Evolutionary conservation across 1,284 basidiomycete species (phyloP), one percentile per base, ranked within the genome.

Genomic region (Ceratobasidium sp.): DNA sequence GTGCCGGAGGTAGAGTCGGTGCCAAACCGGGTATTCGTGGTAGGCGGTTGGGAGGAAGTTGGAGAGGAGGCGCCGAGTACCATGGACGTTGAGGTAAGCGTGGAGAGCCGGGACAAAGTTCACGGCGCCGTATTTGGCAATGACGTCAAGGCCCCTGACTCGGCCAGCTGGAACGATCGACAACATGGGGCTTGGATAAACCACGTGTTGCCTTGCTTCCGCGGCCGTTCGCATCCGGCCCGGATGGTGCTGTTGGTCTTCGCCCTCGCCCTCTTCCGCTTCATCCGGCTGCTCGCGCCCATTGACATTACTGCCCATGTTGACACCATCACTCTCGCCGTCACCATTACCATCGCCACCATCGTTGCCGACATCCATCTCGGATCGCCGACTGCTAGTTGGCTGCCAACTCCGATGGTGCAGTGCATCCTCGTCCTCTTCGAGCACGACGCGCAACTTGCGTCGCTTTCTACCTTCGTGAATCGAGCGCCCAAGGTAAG

Each of bases 31-130:
- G 37, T 54, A 70, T 13, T 70, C 13, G 51, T 70, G 52, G 34
- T 70, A 29, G 52, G 43, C 17, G 51, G 67, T 67, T 8, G 51
- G 65, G 29, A 52, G 44, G 65, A 54, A 67, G 15, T 34, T 25
- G 44, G 43, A 5, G n/a, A n/a, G 44, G 8, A 37, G 3, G 17
- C 9, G 8, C 29, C 44, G 46, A 9, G 62, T 65, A 17, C 11
- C n/a, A 29, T 65, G 40, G 34, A 11, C 22, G n/a, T 65, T 65
- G 8, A 65, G 62, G 43, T 44, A 65, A 4, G n/a, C 8, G 13
- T 44, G 37, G 15, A 65, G 43, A 22, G 43, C 62, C 5, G 43
- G 13, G 3, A 65, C 29, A 1, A 65, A 22, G 43, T 65, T 29
- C 4, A 17, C 6, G 11, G 62, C 43, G 9, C 62, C 62, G 44